phyloP scores from a whole-genome alignment of 148 eudicot species.

The Diospyros kaki region DNA sequence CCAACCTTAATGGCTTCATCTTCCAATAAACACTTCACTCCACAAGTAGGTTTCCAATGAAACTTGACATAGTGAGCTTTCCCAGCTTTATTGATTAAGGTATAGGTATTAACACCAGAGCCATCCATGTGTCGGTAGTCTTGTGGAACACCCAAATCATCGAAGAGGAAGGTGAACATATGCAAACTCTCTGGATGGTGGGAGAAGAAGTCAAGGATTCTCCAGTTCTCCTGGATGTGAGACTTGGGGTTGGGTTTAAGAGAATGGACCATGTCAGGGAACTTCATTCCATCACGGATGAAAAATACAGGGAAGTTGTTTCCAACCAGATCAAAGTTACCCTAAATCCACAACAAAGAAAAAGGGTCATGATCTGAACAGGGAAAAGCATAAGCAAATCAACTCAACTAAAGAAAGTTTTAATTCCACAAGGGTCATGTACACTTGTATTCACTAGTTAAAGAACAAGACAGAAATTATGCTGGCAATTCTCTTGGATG shows the following conservation, averaged over 20 bases:
- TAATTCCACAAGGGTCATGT: not conserved
- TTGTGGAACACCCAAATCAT: constrained; percentile 78
- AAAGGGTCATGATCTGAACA: constrained; percentile 1
- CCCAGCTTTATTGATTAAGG: constrained; percentile 75
- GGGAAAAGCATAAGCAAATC: not conserved
- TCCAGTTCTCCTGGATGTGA: constrained; percentile 94
- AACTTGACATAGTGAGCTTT: constrained; percentile 82
- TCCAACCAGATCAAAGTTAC: constrained; percentile 94
- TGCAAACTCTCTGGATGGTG: constrained; percentile 89
- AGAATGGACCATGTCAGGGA: constrained; percentile 91
- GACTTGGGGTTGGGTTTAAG: constrained; percentile 93
- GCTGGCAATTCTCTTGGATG: not conserved
- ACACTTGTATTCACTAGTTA: not conserved
- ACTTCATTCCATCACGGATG: constrained; percentile 84
- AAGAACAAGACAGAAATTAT: not conserved
- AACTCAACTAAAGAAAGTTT: not conserved
- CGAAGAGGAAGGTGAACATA: constrained; percentile 79
- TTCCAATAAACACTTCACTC: constrained; percentile 73
- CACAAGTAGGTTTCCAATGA: constrained; percentile 97
- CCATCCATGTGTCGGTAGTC: constrained; percentile 97
- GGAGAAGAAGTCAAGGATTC: constrained; percentile 87
- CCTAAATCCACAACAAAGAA: constrained; percentile 37
- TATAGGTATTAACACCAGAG: constrained; percentile 79
- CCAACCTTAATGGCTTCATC: constrained; percentile 83
- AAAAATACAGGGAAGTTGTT: constrained; percentile 96